These are phyloP conservation scores for Syzygium aqueum DNA, from an alignment of 345 rosid genomes.

Conservation along the genomic window DNA sequence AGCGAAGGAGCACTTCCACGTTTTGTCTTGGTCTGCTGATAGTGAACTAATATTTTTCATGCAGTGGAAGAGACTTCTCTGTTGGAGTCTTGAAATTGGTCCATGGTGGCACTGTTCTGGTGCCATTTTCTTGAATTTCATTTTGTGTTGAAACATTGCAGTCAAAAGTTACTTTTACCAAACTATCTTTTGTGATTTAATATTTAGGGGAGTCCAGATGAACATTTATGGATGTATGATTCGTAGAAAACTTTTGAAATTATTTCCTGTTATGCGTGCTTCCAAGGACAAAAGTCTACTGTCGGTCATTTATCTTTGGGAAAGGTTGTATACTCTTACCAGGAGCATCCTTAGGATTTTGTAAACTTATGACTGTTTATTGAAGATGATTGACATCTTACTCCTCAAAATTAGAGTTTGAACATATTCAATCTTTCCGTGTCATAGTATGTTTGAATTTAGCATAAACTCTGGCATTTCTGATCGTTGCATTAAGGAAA, in stretches of 20 bases:
- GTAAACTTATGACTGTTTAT: not conserved
- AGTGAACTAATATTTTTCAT: not conserved
- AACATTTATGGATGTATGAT: not conserved
- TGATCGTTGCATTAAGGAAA: not conserved
- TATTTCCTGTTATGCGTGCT: not conserved
- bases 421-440: not conserved
- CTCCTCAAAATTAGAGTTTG: not conserved
- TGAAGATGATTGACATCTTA: not conserved
- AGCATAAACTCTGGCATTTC: not conserved
- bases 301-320: not conserved
- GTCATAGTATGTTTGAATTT: not conserved
- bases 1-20: not conserved
- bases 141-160: not conserved
- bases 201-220: not conserved
- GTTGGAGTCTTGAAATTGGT: not conserved
- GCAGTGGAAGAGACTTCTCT: not conserved
- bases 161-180: not conserved
- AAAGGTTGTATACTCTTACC: not conserved
- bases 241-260: not conserved
- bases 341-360: not conserved
- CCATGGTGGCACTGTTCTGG: not conserved
- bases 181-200: not conserved
- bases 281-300: not conserved
- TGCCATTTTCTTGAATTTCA: not conserved
- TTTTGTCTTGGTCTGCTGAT: not conserved